Evolutionary conservation across 192 early-diverging fungal species (phyloP), one percentile per base, ranked within the genome.

Genomic region (Dissophora ornata): DNA sequence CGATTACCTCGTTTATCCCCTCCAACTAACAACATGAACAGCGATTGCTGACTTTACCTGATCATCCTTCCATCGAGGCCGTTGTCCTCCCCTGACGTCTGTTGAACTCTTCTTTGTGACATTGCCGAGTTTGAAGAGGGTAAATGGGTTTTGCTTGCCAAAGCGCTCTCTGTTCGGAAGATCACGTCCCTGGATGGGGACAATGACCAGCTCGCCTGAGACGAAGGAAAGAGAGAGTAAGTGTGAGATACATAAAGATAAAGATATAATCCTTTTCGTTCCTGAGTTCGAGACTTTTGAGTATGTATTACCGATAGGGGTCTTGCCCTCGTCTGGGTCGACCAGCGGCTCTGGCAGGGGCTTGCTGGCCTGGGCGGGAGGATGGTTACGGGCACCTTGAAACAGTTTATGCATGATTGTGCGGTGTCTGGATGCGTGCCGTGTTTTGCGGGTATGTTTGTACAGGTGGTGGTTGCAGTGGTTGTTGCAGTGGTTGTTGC

Each of bases 91-190:
- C 15, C 84, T 67, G n/a, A 84, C 79, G 29, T 85, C 84, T 4
- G 86, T 84, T 25, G 74, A 81, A 12, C 79, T 80, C 29, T 77
- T 73, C 52, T 80, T 82, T 1, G 70, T 57, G 38, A 68, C 71
- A 47, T 82, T 83, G 30, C 77, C 84, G 5, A 87, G 55, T 15
- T 81, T 71, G 57, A 87, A 81, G 11, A 85, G 61, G 36, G 79
- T 81, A 44, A 86, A 87, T 2, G 86, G 84, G 53, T 86, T 81
- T 64, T 82, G 84, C 32, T 87, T 87, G 24, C 86, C 86, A 18
- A 87, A 64, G 12, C 70, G 21, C 41, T 77, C 80, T 34, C 67
- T 45, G 46, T 74, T 70, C 19, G 52, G 57, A 36, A 81, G 49
- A 22, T 81, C 67, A 16, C 67, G 65, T 10, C 71, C 71, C 26